Conservation (phyloP, 768 basidiomycete genomes). For the Boletus sp. region DNA sequence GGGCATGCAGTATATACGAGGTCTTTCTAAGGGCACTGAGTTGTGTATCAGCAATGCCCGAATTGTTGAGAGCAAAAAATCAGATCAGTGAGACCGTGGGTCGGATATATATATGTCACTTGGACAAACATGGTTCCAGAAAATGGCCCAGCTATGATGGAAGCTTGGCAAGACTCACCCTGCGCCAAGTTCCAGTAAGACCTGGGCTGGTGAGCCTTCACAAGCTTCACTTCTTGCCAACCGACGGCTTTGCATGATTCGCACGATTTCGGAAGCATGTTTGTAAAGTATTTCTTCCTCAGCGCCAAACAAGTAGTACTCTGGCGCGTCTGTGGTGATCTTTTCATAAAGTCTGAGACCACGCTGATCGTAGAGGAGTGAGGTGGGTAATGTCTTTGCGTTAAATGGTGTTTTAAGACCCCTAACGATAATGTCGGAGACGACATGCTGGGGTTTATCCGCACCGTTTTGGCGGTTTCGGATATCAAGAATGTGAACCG, state of each 20-base stretch:
- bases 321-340: slow-evolving; percentile 71
- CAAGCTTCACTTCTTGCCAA: slow-evolving; percentile 5
- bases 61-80: background rate
- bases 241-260: slow-evolving; percentile 55
- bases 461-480: slow-evolving; percentile 12
- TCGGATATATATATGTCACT: background rate
- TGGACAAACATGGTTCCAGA: background rate
- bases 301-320: slow-evolving; percentile 89
- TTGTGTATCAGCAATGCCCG: slow-evolving; percentile 8
- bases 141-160: background rate
- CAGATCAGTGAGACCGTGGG: no score
- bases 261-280: slow-evolving; percentile 73
- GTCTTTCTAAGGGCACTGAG: slow-evolving; percentile 84
- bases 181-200: slow-evolving; percentile 89
- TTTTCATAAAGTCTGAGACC: slow-evolving; percentile 86
- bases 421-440: slow-evolving; percentile 46
- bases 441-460: slow-evolving; percentile 25
- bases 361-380: slow-evolving; percentile 82
- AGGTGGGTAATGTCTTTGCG: slow-evolving; percentile 69
- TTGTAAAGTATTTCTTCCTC: slow-evolving; percentile 83
- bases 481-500: slow-evolving; percentile 22
- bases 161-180: slow-evolving; percentile 56
- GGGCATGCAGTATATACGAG: slow-evolving; percentile 72
- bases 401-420: slow-evolving; percentile 57
- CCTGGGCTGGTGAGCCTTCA: slow-evolving; percentile 41